Conservation (phyloP, 2,329 filamentous ascomycete species). For the Botrytis medusae region DNA sequence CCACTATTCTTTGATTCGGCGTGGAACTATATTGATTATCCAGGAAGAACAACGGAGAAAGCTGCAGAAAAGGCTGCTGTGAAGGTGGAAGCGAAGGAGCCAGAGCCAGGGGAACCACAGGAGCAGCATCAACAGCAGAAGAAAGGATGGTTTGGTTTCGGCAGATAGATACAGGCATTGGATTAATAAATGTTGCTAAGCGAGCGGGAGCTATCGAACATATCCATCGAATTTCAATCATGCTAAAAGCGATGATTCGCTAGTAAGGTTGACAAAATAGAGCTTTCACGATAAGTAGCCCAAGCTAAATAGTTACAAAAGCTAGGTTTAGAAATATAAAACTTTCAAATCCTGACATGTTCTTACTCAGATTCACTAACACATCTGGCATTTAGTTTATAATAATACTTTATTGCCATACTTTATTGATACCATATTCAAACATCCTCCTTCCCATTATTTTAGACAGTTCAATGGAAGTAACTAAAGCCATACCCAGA, state of each 20-base stretch:
- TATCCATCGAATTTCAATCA: not conserved
- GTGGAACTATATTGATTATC: constrained; percentile 97
- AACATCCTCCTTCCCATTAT: not conserved
- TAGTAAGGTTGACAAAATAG: not conserved
- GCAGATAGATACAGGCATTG: constrained; percentile 29
- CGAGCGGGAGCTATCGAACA: not conserved
- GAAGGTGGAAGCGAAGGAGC: constrained; percentile 25
- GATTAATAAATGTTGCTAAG: not conserved
- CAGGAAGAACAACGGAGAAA: constrained; percentile 53
- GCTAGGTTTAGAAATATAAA: not conserved
- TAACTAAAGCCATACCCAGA: not conserved
- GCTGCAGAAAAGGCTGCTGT: constrained; percentile 32
- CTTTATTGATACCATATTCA: not conserved
- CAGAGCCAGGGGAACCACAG: constrained; percentile 36
- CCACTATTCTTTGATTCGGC: constrained; percentile 94
- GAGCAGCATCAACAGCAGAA: constrained; percentile 52
- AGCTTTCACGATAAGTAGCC: not conserved
- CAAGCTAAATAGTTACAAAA: not conserved
- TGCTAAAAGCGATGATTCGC: not conserved
- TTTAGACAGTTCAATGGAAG: not conserved
- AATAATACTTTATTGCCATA: not conserved
- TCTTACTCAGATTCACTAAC: not conserved
- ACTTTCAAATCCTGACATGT: not conserved
- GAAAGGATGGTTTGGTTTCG: constrained; percentile 77
- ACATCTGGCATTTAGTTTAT: not conserved